Conservation (phyloP, 2,329 filamentous ascomycete species). For the Erysiphe pulchra region DNA sequence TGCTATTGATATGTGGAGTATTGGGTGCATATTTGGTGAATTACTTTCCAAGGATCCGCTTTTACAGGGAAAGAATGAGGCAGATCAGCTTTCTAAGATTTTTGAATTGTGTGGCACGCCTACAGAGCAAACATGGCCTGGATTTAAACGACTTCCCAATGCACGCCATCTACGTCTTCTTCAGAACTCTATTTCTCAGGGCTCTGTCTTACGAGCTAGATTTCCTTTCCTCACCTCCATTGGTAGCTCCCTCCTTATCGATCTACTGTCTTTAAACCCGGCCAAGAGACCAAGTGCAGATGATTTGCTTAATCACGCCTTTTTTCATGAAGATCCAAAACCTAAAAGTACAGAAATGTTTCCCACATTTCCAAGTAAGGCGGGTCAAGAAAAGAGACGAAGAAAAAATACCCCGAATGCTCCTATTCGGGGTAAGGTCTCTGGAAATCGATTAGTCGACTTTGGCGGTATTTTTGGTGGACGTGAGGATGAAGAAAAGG, state of each 20-base stretch:
- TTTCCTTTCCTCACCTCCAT: slow-evolving; percentile 63
- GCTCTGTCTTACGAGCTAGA: slow-evolving; percentile 39
- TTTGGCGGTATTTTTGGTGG: slow-evolving; percentile 47
- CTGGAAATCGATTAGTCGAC: slow-evolving; percentile 28
- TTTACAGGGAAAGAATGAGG: slow-evolving; percentile 74
- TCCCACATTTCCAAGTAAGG: slow-evolving; percentile 88
- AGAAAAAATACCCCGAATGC: slow-evolving; percentile 55
- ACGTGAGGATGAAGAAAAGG: slow-evolving; percentile 35
- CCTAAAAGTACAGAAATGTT: slow-evolving; percentile 84
- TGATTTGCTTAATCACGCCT: slow-evolving; percentile 53
- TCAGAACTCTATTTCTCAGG: slow-evolving; percentile 16
- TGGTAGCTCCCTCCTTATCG: slow-evolving; percentile 42
- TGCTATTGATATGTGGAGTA: slow-evolving; percentile 80
- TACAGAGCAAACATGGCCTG: slow-evolving; percentile 59
- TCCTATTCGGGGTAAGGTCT: slow-evolving; percentile 43
- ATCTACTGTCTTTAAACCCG: slow-evolving; percentile 53
- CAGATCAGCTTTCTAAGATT: slow-evolving; percentile 67
- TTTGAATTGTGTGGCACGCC: slow-evolving; percentile 78
- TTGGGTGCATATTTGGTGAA: slow-evolving; percentile 90
- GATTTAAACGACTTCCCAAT: slow-evolving; percentile 68
- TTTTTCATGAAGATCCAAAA: slow-evolving; percentile 72
- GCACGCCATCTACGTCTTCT: slow-evolving; percentile 55
- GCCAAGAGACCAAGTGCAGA: slow-evolving; percentile 39
- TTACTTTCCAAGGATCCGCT: slow-evolving; percentile 61
- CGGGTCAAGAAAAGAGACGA: slow-evolving; percentile 63